Percentiles rank a stretch among this genome's conserved stretches.
Conservation (phyloP, 306 rosid species). For the Malus orientalis region DNA sequence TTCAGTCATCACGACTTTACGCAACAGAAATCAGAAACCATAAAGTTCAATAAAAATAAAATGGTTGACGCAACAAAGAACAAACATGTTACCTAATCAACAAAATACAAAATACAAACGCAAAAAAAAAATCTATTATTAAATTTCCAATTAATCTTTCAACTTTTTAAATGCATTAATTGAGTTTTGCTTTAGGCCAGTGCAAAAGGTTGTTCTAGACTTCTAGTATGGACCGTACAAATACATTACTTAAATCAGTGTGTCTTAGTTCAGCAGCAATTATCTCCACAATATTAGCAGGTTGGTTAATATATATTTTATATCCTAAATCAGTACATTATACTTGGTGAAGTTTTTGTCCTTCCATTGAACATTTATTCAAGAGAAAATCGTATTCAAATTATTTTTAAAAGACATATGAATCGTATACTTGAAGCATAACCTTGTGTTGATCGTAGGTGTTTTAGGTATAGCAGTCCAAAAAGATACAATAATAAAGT, state of each 20-base stretch:
- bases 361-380: not conserved
- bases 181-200: not conserved
- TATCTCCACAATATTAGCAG: not conserved
- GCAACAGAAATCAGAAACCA: not conserved
- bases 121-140: not conserved
- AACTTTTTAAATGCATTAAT: not conserved
- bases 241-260: not conserved
- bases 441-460: not conserved
- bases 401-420: not conserved
- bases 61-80: not conserved
- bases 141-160: not conserved
- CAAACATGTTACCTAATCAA: not conserved
- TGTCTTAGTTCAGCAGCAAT: not conserved
- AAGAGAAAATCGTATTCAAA: not conserved
- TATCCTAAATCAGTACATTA: not conserved
- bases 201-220: not conserved
- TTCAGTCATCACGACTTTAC: not conserved
- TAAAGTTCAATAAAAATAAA: not conserved
- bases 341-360: no score
- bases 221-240: not conserved
- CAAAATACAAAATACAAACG: not conserved
- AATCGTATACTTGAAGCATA: not conserved
- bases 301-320: not conserved
- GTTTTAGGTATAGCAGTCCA: not conserved
- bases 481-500: not conserved